Evolutionary conservation across 768 basidiomycete species (phyloP).

Genomic region (Kondoa subrosea): DNA sequence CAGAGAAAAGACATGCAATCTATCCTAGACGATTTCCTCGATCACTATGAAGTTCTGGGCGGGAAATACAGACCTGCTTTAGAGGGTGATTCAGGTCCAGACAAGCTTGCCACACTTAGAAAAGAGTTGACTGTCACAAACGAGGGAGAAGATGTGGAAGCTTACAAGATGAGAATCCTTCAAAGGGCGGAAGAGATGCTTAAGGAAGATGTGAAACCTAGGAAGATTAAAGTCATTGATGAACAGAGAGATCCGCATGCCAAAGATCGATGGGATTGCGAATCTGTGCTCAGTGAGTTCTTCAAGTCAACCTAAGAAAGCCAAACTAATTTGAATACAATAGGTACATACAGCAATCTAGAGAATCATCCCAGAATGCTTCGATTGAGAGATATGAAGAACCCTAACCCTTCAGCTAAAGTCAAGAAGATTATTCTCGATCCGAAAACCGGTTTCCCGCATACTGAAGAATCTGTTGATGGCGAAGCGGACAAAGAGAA

Average conservation of each 20-base stretch:
- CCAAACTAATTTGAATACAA: not conserved
- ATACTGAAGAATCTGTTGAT: conserved; percentile 25
- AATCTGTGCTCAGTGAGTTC: conserved; percentile 74
- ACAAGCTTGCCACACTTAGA: conserved; percentile 58
- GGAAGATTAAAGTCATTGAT: conserved; percentile 26
- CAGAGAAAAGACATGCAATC: conserved; percentile 59
- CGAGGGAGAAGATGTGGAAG: conserved; percentile 30
- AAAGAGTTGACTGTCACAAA: conserved; percentile 34
- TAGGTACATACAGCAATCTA: conserved; percentile 89
- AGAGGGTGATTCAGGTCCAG: conserved; percentile 48
- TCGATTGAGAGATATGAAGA: conserved; percentile 38
- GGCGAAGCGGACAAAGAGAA: conserved; percentile 32
- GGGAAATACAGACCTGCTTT: conserved; percentile 39
- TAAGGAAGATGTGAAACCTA: conserved; percentile 32
- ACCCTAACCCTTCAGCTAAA: conserved; percentile 26
- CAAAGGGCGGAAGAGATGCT: conserved; percentile 17
- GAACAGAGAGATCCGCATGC: conserved; percentile 38
- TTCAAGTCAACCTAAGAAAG: not conserved
- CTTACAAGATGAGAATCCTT: conserved; percentile 36
- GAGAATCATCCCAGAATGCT: conserved; percentile 93
- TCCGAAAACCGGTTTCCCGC: conserved; percentile 58
- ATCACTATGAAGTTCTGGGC: conserved; percentile 75
- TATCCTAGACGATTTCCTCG: conserved; percentile 85
- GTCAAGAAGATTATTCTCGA: conserved; percentile 55
- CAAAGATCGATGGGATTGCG: conserved; percentile 72